Conservation (phyloP, 2,329 filamentous ascomycete species). For the Plenodomus tracheiphilus region DNA sequence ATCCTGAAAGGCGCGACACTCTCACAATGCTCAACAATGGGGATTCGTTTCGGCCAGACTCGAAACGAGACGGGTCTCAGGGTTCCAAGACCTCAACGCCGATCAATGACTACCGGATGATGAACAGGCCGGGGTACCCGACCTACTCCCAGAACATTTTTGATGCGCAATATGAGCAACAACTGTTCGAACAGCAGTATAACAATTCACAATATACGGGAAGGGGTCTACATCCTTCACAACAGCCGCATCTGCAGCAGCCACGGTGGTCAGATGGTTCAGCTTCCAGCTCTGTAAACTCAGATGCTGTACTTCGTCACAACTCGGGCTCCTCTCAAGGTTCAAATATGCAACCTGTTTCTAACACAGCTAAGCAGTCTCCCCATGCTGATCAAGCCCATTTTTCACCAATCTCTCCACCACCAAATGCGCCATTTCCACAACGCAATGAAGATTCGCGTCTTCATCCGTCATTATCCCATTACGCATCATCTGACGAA, state of each 20-base stretch:
- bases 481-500: conserved; percentile 8
- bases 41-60: conserved; percentile 4
- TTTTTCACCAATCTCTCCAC: conserved; percentile 1
- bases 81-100: not conserved
- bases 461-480: conserved; percentile 1
- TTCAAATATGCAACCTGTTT: conserved; percentile 14
- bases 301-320: conserved; percentile 33
- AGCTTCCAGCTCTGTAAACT: conserved; percentile 30
- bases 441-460: conserved; percentile 5
- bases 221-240: conserved; percentile 6
- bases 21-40: conserved; percentile 21
- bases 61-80: not conserved
- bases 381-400: not conserved
- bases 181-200: conserved; percentile 10
- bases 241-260: conserved; percentile 6
- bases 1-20: conserved; percentile 21
- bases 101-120: conserved; percentile 17
- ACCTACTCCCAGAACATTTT: conserved; percentile 16
- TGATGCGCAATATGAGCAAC: conserved; percentile 10
- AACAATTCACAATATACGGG: conserved; percentile 1
- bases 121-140: conserved; percentile 10
- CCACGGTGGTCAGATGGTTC: conserved; percentile 31
- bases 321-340: conserved; percentile 31
- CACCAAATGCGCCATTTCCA: conserved; percentile 1
- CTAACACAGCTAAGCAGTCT: conserved; percentile 2